Base-by-base conservation (phyloP, 805 yeast genomes). In the Torulaspora indica region DNA sequence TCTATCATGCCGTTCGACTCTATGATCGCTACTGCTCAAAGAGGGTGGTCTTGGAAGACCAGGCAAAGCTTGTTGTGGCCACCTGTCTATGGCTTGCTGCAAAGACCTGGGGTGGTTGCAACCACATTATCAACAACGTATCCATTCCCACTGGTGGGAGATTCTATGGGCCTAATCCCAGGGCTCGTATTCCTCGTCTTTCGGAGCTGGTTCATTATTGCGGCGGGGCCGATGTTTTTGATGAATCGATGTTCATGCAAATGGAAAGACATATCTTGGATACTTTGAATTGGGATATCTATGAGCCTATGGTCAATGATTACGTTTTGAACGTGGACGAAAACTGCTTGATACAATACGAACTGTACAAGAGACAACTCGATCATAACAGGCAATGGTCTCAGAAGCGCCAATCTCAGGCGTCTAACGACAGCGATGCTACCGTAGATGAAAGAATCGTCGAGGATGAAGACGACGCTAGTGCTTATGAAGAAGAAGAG, bases 11-110 rank as follows among this genome's bases (percentile, higher is more conserved):
- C 0, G 79, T 82, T 31, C 81, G 82, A 55, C 73, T 90, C 42
- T 85, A 91, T 49, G 98, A 91, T 64, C 77, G 97, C 49, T 91
- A 91, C 68, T 85, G 95, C 61, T 84, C 95, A 42, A 84, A 82
- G 56, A 74, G 98, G 55, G 79, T 89, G 6, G 93, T 90, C 0
- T 75, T 85, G 51, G 78, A 82, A 53, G 90, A 85, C 46, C 98
- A 90, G 66, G 81, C 87, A 49, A 96, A 90, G 65, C 73, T 91
- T 42, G 91, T 91, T 8, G 88, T 95, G 25, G 85, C 95, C 48
- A 87, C 96, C 4, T 87, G 96, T 48, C 69, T 91, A 28, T 91
- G 98, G 97, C 76, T 91, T 25, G 87, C 96, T 2, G 82, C 96
- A 20, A 91, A 91, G 63, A 74, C 81, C n/a, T 77, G 77, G 56